phyloP scores from a whole-genome alignment of 31 red algal species.

The Pterothamnion heteromorphum region DNA sequence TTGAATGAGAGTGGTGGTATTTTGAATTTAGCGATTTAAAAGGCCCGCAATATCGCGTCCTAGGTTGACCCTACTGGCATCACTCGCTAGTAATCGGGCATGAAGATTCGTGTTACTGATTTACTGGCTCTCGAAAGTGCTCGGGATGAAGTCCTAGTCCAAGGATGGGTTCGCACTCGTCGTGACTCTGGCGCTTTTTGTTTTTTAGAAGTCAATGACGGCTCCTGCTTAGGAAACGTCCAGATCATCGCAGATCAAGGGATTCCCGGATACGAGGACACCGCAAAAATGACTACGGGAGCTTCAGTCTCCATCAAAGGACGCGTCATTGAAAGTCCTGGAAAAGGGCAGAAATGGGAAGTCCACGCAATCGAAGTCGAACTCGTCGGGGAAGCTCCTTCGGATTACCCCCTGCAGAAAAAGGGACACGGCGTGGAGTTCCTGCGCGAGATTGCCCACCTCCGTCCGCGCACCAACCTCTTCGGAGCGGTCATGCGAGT shows the following conservation, averaged over 20 bases:
- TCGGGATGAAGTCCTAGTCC: no score
- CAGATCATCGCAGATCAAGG: conserved; percentile 73
- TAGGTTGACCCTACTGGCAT: no score
- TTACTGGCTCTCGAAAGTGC: no score
- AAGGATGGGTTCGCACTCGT: conserved; percentile 92
- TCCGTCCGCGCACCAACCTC: conserved; percentile 67
- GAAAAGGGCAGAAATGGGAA: conserved; percentile 70
- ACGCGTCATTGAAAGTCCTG: conserved; percentile 61
- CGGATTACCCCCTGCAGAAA: conserved; percentile 88
- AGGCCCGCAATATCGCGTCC: no score
- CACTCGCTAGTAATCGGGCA: no score
- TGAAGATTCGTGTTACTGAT: no score
- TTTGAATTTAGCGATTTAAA: no score
- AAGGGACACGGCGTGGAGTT: conserved; percentile 93
- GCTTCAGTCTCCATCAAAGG: conserved; percentile 78
- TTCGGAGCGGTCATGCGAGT: conserved; percentile 80
- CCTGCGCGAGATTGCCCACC: conserved; percentile 78
- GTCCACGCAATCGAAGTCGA: conserved; percentile 59
- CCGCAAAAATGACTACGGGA: conserved; percentile 70
- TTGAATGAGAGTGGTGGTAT: no score
- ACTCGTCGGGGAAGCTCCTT: conserved; percentile 58
- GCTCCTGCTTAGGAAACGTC: conserved; percentile 67
- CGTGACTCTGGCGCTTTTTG: conserved; percentile 87
- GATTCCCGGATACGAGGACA: conserved; percentile 47
- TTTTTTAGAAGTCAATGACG: conserved; percentile 93